phyloP scores from a whole-genome alignment of 441 rosid genomes.

The Bruguiera hainesii region DNA sequence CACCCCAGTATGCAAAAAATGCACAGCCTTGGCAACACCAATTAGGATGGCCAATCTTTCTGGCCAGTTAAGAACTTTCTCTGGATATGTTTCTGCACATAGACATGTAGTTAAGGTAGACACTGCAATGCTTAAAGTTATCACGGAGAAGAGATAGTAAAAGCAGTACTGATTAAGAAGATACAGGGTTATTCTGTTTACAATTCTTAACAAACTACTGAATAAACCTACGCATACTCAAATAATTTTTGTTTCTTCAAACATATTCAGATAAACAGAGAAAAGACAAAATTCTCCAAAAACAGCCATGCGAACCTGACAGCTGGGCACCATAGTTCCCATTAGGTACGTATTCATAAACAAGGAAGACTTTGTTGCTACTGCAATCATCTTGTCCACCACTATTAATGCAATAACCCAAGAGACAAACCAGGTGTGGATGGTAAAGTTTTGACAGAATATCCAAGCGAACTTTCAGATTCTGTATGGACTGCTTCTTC shows the following conservation, averaged over 20 bases:
- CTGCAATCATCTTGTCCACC: constrained; percentile 45
- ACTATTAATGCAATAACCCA: constrained; percentile 77
- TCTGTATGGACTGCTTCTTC: constrained; percentile 69
- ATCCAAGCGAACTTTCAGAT: constrained; percentile 65
- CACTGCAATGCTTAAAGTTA: not conserved
- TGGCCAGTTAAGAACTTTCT: constrained; percentile 81
- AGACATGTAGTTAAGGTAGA: constrained; percentile 1
- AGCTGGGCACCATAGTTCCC: constrained; percentile 69
- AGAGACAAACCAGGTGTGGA: constrained; percentile 77
- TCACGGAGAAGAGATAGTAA: not conserved
- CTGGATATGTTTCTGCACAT: constrained; percentile 56
- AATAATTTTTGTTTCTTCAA: too few species aligned
- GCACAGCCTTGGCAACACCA: constrained; percentile 89
- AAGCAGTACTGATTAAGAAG: not conserved
- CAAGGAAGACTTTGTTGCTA: constrained; percentile 54
- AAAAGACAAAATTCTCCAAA: constrained; percentile 6
- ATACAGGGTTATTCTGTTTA: not conserved
- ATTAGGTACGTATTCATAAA: constrained; percentile 62
- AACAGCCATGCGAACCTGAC: constrained; percentile 53
- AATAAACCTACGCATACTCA: not conserved
- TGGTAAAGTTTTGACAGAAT: constrained; percentile 83
- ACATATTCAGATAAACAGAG: not conserved
- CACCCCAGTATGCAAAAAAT: constrained; percentile 84
- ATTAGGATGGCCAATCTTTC: constrained; percentile 75
- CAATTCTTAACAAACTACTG: not conserved